These are phyloP conservation scores for Aspergillus quadricinctus DNA, from an alignment of 2,329 filamentous ascomycete genomes.

Conservation along the genomic window DNA sequence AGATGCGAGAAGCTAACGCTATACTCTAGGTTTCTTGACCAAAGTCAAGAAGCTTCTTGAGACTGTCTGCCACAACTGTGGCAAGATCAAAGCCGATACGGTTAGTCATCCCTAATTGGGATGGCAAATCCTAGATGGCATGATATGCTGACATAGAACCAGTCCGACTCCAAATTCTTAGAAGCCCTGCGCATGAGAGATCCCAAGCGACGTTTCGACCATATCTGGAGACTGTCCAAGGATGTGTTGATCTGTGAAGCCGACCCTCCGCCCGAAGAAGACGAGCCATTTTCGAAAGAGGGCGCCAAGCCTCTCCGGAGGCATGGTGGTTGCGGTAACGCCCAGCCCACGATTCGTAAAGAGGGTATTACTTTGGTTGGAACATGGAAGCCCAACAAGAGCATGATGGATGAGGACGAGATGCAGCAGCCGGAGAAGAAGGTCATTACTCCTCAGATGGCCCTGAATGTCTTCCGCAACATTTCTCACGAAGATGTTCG, in stretches of 20 bases:
- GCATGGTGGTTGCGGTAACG: slow-evolving; percentile 92
- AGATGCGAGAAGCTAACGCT: slow-evolving; percentile 22
- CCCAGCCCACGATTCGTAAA: slow-evolving; percentile 81
- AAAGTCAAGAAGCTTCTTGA: slow-evolving; percentile 99
- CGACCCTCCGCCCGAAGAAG: slow-evolving; percentile 63
- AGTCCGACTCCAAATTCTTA: slow-evolving; percentile 81
- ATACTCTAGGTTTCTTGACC: slow-evolving; percentile 76
- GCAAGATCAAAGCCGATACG: slow-evolving; percentile 94
- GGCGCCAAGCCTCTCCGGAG: slow-evolving; percentile 48
- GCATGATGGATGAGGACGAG: slow-evolving; percentile 63
- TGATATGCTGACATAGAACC: slow-evolving; percentile 47
- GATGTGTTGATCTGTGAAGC: slow-evolving; percentile 80
- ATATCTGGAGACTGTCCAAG: slow-evolving; percentile 89
- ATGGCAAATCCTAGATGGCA: slow-evolving; percentile 52
- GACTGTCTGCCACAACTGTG: slow-evolving; percentile 98
- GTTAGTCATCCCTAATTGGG: slow-evolving; percentile 70
- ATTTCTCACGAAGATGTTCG: slow-evolving; percentile 77
- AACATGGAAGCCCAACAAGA: slow-evolving; percentile 67
- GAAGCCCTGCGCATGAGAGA: slow-evolving; percentile 81
- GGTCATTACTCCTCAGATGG: slow-evolving; percentile 75
- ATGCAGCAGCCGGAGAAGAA: slow-evolving; percentile 72
- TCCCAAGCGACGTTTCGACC: slow-evolving; percentile 89
- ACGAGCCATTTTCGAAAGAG: slow-evolving; percentile 66
- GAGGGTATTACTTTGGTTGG: slow-evolving; percentile 77
- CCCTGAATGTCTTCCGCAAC: slow-evolving; percentile 78